A percentile compares a stretch with the other conserved stretches of the same genome.
These are phyloP conservation scores for Dalechampia spathulata DNA, from an alignment of 441 rosid genomes.

Conservation along the genomic window DNA sequence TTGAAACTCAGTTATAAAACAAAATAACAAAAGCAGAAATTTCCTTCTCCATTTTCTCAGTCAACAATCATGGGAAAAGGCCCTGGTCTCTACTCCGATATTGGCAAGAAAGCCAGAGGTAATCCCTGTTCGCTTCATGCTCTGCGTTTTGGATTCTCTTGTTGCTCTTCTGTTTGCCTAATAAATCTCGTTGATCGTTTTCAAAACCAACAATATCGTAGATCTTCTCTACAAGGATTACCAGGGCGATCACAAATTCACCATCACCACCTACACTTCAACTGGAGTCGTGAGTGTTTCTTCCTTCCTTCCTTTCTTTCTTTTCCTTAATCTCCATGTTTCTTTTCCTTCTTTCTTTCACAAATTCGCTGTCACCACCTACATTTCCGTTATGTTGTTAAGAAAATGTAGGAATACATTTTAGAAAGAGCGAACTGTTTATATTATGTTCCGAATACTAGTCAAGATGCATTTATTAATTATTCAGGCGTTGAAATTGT, in stretches of 20 bases:
- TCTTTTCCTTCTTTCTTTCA: too few relatives aligned
- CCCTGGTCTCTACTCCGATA: slow-evolving; percentile 88
- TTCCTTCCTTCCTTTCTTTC: background rate
- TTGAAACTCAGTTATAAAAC: too few relatives aligned
- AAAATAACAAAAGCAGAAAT: too few relatives aligned
- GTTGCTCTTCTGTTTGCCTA: background rate
- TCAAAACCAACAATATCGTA: too few relatives aligned
- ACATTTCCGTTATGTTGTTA: slow-evolving; percentile 6
- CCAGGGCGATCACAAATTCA: slow-evolving; percentile 83
- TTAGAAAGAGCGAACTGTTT: too few relatives aligned
- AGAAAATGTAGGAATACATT: background rate
- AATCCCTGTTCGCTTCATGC: too few relatives aligned
- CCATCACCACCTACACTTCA: slow-evolving; percentile 69
- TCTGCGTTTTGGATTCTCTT: background rate
- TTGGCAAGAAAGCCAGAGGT: slow-evolving; percentile 97
- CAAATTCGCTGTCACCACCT: too few relatives aligned
- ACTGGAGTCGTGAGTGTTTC: slow-evolving; percentile 63
- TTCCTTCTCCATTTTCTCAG: slow-evolving; percentile 13
- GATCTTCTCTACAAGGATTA: slow-evolving; percentile 92
- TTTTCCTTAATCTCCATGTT: too few relatives aligned
- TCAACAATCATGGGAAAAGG: slow-evolving; percentile 69
- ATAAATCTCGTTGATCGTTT: too few relatives aligned
- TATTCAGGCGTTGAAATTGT: background rate
- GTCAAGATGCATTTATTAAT: too few relatives aligned
- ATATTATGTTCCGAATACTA: too few relatives aligned